Percentiles rank a stretch among this genome's conserved stretches.
phyloP scores from a whole-genome alignment of 2,329 filamentous ascomycete species.

The Didymella exigua region DNA sequence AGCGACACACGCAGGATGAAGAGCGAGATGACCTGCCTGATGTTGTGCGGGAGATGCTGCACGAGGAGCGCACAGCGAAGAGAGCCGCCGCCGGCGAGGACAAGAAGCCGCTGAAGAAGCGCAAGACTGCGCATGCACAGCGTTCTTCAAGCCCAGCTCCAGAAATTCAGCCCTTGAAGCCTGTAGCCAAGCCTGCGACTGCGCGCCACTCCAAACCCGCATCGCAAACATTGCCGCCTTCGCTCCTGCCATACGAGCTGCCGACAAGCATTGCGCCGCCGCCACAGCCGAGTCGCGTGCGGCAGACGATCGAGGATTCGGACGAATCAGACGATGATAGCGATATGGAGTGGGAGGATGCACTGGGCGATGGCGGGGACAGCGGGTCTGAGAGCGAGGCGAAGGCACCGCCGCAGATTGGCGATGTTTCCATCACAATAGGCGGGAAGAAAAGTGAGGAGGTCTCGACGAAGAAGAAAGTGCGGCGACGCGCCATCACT shows the following conservation, averaged over 20 bases:
- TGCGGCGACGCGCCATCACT: constrained; percentile 59
- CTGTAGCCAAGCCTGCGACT: not conserved
- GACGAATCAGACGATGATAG: constrained; percentile 64
- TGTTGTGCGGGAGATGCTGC: constrained; percentile 55
- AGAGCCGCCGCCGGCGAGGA: constrained; percentile 36
- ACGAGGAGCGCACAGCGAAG: constrained; percentile 46
- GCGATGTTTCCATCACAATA: constrained; percentile 51
- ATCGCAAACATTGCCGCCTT: constrained; percentile 13
- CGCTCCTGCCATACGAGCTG: constrained; percentile 15
- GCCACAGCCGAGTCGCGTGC: constrained; percentile 36
- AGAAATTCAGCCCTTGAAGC: not conserved
- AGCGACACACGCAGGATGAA: constrained; percentile 24
- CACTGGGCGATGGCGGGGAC: constrained; percentile 37
- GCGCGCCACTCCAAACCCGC: not conserved
- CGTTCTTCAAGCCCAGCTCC: constrained; percentile 8
- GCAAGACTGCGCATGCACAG: constrained; percentile 30
- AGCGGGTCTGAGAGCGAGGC: constrained; percentile 28
- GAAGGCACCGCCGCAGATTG: constrained; percentile 40
- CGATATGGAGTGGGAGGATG: constrained; percentile 68
- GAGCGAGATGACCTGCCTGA: constrained; percentile 45
- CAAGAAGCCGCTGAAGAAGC: constrained; percentile 49
- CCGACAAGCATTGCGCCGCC: constrained; percentile 10
- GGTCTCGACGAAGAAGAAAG: constrained; percentile 42
- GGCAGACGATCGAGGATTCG: constrained; percentile 50
- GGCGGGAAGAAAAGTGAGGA: constrained; percentile 37